Evolutionary conservation across 345 rosid species (phyloP), one percentile per base, ranked within the genome.

Genomic region (Hypericum perforatum): DNA sequence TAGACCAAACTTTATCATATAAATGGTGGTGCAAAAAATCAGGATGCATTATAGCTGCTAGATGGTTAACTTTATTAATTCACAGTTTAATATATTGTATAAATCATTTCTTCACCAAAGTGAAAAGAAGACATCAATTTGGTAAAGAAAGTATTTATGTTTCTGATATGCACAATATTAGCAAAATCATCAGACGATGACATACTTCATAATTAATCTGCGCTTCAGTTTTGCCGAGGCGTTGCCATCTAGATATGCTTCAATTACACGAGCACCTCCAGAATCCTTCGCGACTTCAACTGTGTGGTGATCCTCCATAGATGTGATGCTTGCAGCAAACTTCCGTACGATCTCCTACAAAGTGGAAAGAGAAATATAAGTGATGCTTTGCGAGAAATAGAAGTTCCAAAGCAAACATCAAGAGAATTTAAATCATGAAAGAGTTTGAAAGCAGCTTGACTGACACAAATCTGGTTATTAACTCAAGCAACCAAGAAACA

Each of bases 221-320:
- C 77, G 81, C 63, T 88, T 92, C 66, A 74, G 88, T 50, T 92
- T 92, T 10, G 61, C 69, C 57, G 94, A 78, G 68, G 83, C 85
- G 61, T 75, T 68, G 51, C 95, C 81, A 63, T 61, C 73, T 56
- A 88, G 86, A 77, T 81, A 88, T 38, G 89, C 89, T 75, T 92
- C 98, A 43, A 92, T 77, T 43, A 76, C 91, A 51, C 77, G 85
- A n/a, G 94, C 86, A 54, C 98, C 97, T 11, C 80, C 79, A 36
- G 78, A 64, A 72, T 92, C 91, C 72, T 78, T 84, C 56, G 84
- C 85, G n/a, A 79, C 65, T 74, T 82, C 84, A 56, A 78, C 52
- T 60, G 77, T 74, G 61, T 78, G 81, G 29, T 82, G 88, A 49
- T 67, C 65, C 69, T 83, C 90, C 90, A 92, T 76, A 58, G 80